Evolutionary conservation across 176 grass and related monocot genomes (phyloP), one percentile per base, ranked within the genome.

Genomic region (Oryza officinalis): DNA sequence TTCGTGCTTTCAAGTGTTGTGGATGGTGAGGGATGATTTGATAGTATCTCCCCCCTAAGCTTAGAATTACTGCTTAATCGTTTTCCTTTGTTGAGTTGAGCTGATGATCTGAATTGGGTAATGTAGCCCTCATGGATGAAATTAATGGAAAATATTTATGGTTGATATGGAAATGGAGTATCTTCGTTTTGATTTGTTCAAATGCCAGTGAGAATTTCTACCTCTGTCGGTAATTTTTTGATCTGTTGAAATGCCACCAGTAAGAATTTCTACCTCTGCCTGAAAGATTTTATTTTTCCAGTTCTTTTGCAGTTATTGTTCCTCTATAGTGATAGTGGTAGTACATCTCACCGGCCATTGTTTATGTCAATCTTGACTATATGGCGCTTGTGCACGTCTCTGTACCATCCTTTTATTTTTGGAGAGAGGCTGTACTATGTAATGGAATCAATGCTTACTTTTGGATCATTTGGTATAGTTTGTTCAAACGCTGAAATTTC

Each of bases 21-120:
- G 54, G 68, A 30, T 74, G 89, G 89, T 70, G 89, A 80, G 89
- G 84, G 89, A 90, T 90, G 89, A 87, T 64, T 84, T 69, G 49
- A 79, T 79, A 22, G 69, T 87, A 87, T 90, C 89, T 90, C 89
- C 89, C 88, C 89, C 84, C 75, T 84, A 67, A 63, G 46, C 30
- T 73, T 86, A 86, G 75, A 33, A 61, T 69, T 49, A 41, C 66
- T 28, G 67, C 74, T 41, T 74, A 35, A 35, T 25, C 11, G 2
- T 41, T 41, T 38, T 38, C 37, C 10, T 41, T 41, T 10, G 40
- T 41, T 10, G 1, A 41, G 27, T 12, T 47, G 52, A 64, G 67
- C 59, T 73, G 68, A 47, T 38, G 12, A 63, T 75, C 54, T 77
- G 83, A 33, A 89, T 63, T 85, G 46, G 76, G 46, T 32, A 88